Evolutionary conservation across 1,139 yeast species (phyloP), one percentile per base, ranked within the genome.

Genomic region (Taphrina deformans): DNA sequence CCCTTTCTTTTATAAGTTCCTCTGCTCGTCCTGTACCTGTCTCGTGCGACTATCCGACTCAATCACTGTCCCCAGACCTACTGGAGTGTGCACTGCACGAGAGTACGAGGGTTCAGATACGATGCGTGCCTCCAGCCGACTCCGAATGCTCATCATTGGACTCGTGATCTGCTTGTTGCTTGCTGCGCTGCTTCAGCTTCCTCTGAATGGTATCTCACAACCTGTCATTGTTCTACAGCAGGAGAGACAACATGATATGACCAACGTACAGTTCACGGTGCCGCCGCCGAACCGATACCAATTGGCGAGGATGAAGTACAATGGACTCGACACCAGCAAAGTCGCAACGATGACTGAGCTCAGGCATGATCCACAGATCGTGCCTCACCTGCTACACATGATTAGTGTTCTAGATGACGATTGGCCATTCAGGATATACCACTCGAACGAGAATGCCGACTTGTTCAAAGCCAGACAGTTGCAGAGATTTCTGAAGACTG

Each of bases 401-500:
- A 48, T 59, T n/a, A 38, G 29, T n/a, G 40, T 33, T 14, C 27
- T 59, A 10, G 56, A 40, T 14, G 56, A 59, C 29, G 63, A 59
- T 23, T 59, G 63, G 63, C 56, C 63, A 23, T 59, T 59, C 21
- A 27, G 55, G 35, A 59, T 59, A 27, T 59, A 59, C 46, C 63
- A 59, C 41, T 50, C 56, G 16, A 26, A 27, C 23, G 46, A 59
- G 18, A 59, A 59, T 50, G 63, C 55, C n/a, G 29, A 50, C 2
- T 14, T 59, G 41, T 35, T 50, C n/a, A 24, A 44, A 12, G 50
- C 45, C n/a, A 41, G 63, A 4, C 35, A 9, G 2, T 31, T 59
- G 16, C 45, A 50, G 31, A 24, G n/a, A 50, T 31, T 21, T 50
- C 35, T 59, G 7, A 44, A 59, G 21, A n/a, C 51, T 10, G 63